Evolutionary conservation across 2,329 filamentous ascomycete genomes (phyloP).

Genomic region (Talaromyces sp.): DNA sequence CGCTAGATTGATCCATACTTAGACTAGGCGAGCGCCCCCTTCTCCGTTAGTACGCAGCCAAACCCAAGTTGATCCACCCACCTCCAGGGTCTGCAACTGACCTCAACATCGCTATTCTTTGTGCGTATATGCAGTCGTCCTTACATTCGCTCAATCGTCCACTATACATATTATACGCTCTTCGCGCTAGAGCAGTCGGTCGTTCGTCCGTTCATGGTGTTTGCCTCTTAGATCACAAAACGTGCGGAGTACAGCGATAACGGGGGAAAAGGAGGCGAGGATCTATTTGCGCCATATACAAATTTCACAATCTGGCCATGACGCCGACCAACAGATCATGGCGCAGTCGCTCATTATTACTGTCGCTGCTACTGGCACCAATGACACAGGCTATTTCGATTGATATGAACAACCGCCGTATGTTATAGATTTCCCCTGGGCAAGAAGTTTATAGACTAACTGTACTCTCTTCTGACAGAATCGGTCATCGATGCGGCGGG

Average conservation of each 20-base stretch:
- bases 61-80: constrained; percentile 1
- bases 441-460: neutral
- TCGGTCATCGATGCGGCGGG: constrained; percentile 46
- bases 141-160: neutral
- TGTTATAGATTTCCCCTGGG: neutral
- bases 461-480: constrained; percentile 22
- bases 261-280: neutral
- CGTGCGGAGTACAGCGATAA: neutral
- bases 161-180: neutral
- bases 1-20: neutral
- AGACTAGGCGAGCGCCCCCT: neutral
- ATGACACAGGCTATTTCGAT: constrained; percentile 10
- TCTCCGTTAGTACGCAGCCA: neutral
- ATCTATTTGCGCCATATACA: neutral
- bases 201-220: neutral
- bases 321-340: constrained; percentile 7
- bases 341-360: constrained; percentile 7
- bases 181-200: neutral
- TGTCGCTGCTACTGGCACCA: constrained; percentile 11
- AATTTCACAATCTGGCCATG: neutral
- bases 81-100: neutral
- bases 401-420: neutral
- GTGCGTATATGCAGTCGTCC: neutral
- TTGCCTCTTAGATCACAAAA: neutral
- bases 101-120: neutral